Conservation (phyloP, 2,329 filamentous ascomycete genomes). For the Talaromyces albobiverticillius region DNA sequence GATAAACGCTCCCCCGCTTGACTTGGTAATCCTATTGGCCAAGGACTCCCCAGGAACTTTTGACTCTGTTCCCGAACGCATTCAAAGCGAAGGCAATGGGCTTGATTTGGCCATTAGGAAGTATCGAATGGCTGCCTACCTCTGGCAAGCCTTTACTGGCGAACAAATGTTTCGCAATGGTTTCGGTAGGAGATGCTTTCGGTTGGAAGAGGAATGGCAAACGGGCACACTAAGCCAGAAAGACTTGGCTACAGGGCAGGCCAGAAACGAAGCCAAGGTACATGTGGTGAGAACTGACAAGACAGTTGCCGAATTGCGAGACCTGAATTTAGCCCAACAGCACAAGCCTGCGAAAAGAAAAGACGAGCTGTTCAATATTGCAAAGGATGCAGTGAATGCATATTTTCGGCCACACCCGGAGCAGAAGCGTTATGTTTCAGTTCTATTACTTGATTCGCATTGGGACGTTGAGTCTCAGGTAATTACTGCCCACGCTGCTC, state of each 20-base stretch:
- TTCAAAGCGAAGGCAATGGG: slow-evolving; percentile 76
- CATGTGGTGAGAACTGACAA: slow-evolving; percentile 80
- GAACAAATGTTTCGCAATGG: slow-evolving; percentile 94
- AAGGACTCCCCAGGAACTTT: slow-evolving; percentile 85
- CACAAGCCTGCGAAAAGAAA: slow-evolving; percentile 66
- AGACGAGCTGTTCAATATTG: slow-evolving; percentile 72
- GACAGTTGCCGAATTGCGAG: slow-evolving; percentile 78
- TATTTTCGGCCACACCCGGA: slow-evolving; percentile 73
- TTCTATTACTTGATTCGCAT: slow-evolving; percentile 80
- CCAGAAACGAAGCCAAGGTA: slow-evolving; percentile 87
- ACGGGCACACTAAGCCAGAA: slow-evolving; percentile 73
- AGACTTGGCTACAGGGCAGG: slow-evolving; percentile 67
- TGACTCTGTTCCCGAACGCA: slow-evolving; percentile 73
- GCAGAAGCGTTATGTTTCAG: slow-evolving; percentile 85
- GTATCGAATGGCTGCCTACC: slow-evolving; percentile 89
- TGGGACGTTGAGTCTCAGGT: slow-evolving; percentile 73
- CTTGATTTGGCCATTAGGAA: slow-evolving; percentile 80
- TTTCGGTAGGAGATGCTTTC: slow-evolving; percentile 79
- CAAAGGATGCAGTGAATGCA: slow-evolving; percentile 70
- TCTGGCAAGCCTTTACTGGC: slow-evolving; percentile 96
- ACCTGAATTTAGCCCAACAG: slow-evolving; percentile 76
- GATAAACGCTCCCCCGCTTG: slow-evolving; percentile 74
- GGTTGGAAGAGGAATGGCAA: slow-evolving; percentile 95
- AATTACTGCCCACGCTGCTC: slow-evolving; percentile 76
- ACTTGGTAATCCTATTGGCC: slow-evolving; percentile 81